phyloP scores from a whole-genome alignment of 139 green algal species.

The Chlamydomonas sphaeroides region DNA sequence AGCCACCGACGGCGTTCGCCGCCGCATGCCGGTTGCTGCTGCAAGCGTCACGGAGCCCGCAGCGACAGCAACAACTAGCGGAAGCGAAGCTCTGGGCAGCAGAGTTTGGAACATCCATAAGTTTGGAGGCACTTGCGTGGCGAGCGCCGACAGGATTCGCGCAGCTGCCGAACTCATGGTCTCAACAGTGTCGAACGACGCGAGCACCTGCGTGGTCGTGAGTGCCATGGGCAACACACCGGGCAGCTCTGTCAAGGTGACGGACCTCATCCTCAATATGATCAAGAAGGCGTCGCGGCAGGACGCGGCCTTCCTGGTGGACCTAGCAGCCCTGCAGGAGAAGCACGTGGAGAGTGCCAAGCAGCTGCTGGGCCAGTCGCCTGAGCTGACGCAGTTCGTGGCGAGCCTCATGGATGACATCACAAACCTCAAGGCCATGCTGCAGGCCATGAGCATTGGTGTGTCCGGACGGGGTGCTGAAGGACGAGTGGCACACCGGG shows the following conservation, averaged over 20 bases:
- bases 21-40: too few relatives aligned
- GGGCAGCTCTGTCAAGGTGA: constrained; percentile 85
- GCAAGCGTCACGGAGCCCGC: too few relatives aligned
- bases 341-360: constrained; percentile 92
- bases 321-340: constrained; percentile 86
- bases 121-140: constrained; percentile 98
- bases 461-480: too few relatives aligned
- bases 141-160: constrained; percentile 83
- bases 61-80: too few relatives aligned
- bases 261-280: constrained; percentile 94
- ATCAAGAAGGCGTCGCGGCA: constrained; percentile 65
- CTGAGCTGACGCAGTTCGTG: constrained; percentile 81
- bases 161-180: constrained; percentile 82
- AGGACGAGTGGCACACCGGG: too few relatives aligned
- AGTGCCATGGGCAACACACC: constrained; percentile 86
- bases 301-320: constrained; percentile 84
- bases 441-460: constrained; percentile 88
- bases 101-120: constrained; percentile 93
- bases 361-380: constrained; percentile 76
- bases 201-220: constrained; percentile 81
- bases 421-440: constrained; percentile 93
- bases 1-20: too few relatives aligned
- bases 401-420: constrained; percentile 85
- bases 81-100: too few relatives aligned
- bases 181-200: constrained; percentile 48